Evolutionary conservation across 495 filamentous ascomycete species (phyloP), one percentile per base, ranked within the genome.

Genomic region (Penicillium verhagenii): DNA sequence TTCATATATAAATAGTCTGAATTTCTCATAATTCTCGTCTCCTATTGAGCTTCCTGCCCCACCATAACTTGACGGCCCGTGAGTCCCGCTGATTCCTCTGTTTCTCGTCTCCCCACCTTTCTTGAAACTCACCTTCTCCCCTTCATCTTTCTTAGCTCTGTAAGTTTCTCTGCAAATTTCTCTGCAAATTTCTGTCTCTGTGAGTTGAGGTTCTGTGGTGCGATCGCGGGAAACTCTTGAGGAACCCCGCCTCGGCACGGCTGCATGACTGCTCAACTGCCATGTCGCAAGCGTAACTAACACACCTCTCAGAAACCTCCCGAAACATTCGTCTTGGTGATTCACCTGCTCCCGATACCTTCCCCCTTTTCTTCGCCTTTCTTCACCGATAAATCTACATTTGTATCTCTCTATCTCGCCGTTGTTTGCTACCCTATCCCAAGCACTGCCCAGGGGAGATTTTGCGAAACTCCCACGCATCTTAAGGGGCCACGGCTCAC

Each of bases 31-130:
- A n/a, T 10, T 10, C n/a, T 20, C 33, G 9, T 33, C 20, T 49
- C 29, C 19, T 39, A 37, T 43, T 52, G n/a, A 26, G 37, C 35
- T 52, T 49, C 16, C 16, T 40, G 49, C 49, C 49, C 49, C 49
- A 52, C 49, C 49, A 52, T 14, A 56, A 14, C 26, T n/a, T 20
- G 21, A 50, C 52, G 56, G 52, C 57, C 57, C 53, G 52, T 60
- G 50, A 58, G 50, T 54, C 38, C 52, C 57, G 47, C 31, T 53
- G 40, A 33, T 49, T 48, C 38, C 43, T 45, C 43, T 45, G 28
- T 23, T 39, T 26, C 31, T 40, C 48, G 28, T 47, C 54, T 33
- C 47, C 46, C 37, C 55, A 35, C 20, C 26, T 25, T 47, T 44
- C 50, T n/a, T 35, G 33, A 35, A 35, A n/a, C 26, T 13, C 39